Evolutionary conservation across 352 stramenopile species (phyloP).

Genomic region (Pythium apleroticum): DNA sequence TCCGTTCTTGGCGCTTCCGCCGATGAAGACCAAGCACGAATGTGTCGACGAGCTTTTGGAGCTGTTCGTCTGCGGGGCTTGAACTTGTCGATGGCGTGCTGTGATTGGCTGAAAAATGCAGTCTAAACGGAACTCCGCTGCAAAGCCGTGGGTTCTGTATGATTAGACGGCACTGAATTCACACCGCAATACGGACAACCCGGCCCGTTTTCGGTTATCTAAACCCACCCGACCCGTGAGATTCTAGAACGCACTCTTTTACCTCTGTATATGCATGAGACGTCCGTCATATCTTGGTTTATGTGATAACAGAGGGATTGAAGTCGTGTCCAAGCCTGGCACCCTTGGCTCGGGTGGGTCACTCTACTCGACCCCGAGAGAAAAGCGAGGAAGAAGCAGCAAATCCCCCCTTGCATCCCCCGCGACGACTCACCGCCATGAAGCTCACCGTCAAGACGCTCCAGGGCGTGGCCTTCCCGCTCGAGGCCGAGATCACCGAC

Average conservation of each 20-base stretch:
- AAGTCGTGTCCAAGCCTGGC: conserved; percentile 9
- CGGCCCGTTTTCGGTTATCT: conserved; percentile 11
- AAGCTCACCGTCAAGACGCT: conserved; percentile 89
- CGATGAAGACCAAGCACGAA: conserved; percentile 3
- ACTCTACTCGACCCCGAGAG: neutral
- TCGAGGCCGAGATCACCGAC: conserved; percentile 72
- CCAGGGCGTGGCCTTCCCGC: conserved; percentile 77
- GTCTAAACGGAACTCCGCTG: conserved; percentile 10
- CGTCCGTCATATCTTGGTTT: conserved; percentile 9
- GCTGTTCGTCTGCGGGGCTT: conserved; percentile 25
- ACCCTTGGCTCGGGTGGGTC: neutral
- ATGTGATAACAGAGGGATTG: conserved; percentile 26
- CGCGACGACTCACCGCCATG: conserved; percentile 38
- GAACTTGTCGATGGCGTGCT: conserved; percentile 23
- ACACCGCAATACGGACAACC: conserved; percentile 1
- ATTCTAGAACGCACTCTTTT: conserved; percentile 15
- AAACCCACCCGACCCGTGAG: conserved; percentile 2
- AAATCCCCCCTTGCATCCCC: neutral
- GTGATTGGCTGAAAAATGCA: conserved; percentile 12
- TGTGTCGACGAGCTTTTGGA: conserved; percentile 8
- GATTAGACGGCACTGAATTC: conserved; percentile 21
- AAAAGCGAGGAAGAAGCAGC: conserved; percentile 9
- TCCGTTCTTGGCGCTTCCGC: neutral
- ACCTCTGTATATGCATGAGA: conserved; percentile 14
- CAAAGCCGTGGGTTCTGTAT: conserved; percentile 15